Conservation (phyloP, 2,329 filamentous ascomycete genomes). For the Ceratocystis lukuohia region DNA sequence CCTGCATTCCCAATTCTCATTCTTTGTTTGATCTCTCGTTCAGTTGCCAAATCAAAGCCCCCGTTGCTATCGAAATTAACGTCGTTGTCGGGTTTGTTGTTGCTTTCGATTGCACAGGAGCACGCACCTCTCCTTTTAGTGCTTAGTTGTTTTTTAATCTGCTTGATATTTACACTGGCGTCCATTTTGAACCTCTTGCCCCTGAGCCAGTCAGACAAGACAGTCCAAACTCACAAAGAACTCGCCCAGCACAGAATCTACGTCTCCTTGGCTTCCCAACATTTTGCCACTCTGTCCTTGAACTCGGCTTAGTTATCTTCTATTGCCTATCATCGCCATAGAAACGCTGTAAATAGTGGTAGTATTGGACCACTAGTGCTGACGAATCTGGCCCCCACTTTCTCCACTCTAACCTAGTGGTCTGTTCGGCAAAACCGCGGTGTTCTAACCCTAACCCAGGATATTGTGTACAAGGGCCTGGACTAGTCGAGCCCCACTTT, state of each 20-base stretch:
- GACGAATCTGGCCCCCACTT: neutral
- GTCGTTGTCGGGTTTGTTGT: neutral
- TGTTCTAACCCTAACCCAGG: too few relatives aligned
- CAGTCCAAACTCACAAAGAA: neutral
- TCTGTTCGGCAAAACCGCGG: neutral
- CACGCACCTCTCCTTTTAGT: neutral
- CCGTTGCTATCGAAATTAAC: neutral
- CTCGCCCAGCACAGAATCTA: neutral
- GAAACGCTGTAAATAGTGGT: neutral
- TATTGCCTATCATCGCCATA: neutral
- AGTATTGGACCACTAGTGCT: neutral
- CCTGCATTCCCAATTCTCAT: neutral
- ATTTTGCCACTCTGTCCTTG: neutral
- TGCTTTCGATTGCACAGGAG: neutral
- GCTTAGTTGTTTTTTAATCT: neutral
- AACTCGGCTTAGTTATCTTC: neutral
- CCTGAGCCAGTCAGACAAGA: neutral
- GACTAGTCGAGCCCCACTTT: too few relatives aligned
- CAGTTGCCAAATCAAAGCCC: neutral
- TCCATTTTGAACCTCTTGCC: neutral
- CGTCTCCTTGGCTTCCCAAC: neutral
- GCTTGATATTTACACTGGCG: neutral
- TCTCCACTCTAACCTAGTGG: neutral
- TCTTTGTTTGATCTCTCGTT: neutral
- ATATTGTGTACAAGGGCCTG: too few relatives aligned